These are phyloP conservation scores for Solanum hybrid DNA, from an alignment of 305 asterid species.

Conservation along the genomic window DNA sequence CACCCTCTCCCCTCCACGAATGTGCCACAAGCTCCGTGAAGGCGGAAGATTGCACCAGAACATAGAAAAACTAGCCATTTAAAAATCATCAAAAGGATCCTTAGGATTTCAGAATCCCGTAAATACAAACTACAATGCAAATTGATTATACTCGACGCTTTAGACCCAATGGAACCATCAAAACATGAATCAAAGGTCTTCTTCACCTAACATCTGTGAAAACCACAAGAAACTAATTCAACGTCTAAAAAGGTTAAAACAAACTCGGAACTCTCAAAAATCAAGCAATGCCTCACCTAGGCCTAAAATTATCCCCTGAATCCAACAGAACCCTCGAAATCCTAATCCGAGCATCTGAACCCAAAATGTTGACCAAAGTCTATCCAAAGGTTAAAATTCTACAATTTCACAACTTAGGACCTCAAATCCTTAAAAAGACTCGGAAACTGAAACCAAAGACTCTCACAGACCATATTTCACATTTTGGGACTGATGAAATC, in stretches of 20 bases:
- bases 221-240: not conserved
- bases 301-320: not conserved
- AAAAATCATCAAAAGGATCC: not conserved
- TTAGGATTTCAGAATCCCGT: not conserved
- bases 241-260: not conserved
- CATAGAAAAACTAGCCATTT: not conserved
- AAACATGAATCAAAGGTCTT: not conserved
- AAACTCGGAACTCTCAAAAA: not conserved
- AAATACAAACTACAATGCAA: not conserved
- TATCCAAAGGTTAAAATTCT: not conserved
- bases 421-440: not conserved
- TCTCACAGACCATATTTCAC: fast-evolving
- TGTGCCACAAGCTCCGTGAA: not conserved
- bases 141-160: not conserved
- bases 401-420: not conserved
- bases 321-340: not conserved
- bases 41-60: not conserved
- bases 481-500: too few relatives aligned
- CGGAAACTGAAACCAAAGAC: not conserved
- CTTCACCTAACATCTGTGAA: not conserved
- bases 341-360: not conserved
- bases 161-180: not conserved
- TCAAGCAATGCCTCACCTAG: not conserved
- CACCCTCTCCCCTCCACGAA: not conserved
- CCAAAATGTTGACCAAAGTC: not conserved